phyloP scores from a whole-genome alignment of 2,329 filamentous ascomycete species.

The Colletotrichum chrysophilum region DNA sequence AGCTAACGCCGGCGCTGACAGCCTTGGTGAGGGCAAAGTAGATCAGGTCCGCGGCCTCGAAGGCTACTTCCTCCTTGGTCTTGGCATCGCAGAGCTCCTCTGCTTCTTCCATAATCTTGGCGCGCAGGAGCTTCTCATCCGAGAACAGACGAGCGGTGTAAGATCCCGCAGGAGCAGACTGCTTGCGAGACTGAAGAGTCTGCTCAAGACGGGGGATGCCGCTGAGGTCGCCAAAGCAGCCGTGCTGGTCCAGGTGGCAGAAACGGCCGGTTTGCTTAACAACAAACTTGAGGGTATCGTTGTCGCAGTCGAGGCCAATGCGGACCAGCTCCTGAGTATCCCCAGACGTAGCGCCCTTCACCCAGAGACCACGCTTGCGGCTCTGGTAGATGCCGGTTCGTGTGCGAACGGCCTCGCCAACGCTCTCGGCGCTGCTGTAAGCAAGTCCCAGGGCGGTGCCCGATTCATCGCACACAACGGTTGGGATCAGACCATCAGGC shows the following conservation, averaged over 20 bases:
- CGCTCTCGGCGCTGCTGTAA: slow-evolving; percentile 92
- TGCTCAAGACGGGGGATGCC: slow-evolving; percentile 87
- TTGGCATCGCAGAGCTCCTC: slow-evolving; percentile 91
- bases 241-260: slow-evolving; percentile 91
- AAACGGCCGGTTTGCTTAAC: slow-evolving; percentile 92
- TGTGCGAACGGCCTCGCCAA: slow-evolving; percentile 83
- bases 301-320: slow-evolving; percentile 89
- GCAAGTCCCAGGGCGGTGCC: slow-evolving; percentile 87
- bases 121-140: slow-evolving; percentile 85
- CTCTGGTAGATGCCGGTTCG: slow-evolving; percentile 90
- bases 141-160: slow-evolving; percentile 95
- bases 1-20: slow-evolving; percentile 79
- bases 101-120: slow-evolving; percentile 99
- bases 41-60: slow-evolving; percentile 92
- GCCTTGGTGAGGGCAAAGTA: slow-evolving; percentile 97
- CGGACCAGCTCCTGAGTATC: slow-evolving; percentile 90
- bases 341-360: slow-evolving; percentile 94
- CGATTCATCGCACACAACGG: slow-evolving; percentile 87
- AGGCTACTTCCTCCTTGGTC: slow-evolving; percentile 82
- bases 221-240: slow-evolving; percentile 86
- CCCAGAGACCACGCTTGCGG: slow-evolving; percentile 92
- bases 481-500: slow-evolving; percentile 83
- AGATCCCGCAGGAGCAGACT: slow-evolving; percentile 83
- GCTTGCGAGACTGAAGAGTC: slow-evolving; percentile 82
- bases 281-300: slow-evolving; percentile 88